Conservation (phyloP, 1,139 yeast genomes). For the Yamadazyma dendronema region DNA sequence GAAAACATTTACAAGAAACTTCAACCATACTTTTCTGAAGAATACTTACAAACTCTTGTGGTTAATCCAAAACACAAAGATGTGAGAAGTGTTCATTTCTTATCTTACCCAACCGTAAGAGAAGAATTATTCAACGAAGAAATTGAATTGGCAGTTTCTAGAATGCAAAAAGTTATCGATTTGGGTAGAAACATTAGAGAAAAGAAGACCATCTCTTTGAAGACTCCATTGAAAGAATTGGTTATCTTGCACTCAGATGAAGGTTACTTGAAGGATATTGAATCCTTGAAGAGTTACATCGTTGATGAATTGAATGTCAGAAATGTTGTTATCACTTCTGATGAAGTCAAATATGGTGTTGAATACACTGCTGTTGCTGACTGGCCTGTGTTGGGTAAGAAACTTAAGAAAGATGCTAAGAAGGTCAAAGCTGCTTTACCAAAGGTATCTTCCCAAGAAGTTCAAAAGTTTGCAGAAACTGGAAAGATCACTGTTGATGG, state of each 20-base stretch:
- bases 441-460: constrained; percentile 72
- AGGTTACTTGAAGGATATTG: constrained; percentile 73
- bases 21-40: constrained; percentile 56
- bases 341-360: constrained; percentile 89
- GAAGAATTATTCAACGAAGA: constrained; percentile 75
- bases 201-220: constrained; percentile 87
- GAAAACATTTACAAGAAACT: constrained; percentile 85
- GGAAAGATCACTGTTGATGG: constrained; percentile 88
- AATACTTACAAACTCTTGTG: constrained; percentile 44
- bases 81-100: constrained; percentile 86
- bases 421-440: constrained; percentile 95
- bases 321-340: constrained; percentile 81
- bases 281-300: constrained; percentile 74
- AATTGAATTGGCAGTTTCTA: constrained; percentile 79
- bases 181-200: constrained; percentile 96
- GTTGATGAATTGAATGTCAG: constrained; percentile 91
- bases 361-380: constrained; percentile 94
- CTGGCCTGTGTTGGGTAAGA: constrained; percentile 98
- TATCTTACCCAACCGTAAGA: constrained; percentile 84
- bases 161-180: constrained; percentile 98
- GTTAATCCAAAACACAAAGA: constrained; percentile 50
- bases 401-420: constrained; percentile 89
- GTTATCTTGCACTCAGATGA: constrained; percentile 82
- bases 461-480: constrained; percentile 66
- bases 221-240: constrained; percentile 89